Percentiles rank a stretch among this genome's conserved stretches.
These are phyloP conservation scores for Tylopilus plumbeoviolaceoides DNA, from an alignment of 768 basidiomycete species.

Conservation along the genomic window DNA sequence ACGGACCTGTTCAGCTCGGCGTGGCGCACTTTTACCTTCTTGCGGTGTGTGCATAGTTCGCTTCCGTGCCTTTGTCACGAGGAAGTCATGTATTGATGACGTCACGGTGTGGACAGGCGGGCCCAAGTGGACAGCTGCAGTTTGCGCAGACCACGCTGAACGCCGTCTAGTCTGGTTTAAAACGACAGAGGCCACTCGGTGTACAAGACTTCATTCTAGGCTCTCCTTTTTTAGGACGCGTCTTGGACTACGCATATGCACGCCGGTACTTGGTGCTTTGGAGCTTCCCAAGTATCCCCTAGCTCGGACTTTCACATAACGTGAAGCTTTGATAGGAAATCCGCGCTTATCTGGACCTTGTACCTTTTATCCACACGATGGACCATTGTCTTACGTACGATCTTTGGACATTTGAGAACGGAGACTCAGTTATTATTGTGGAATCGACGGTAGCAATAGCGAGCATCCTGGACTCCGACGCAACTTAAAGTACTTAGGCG, in stretches of 20 bases:
- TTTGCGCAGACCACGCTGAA: not conserved
- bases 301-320: not conserved
- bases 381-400: not conserved
- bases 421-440: too few species aligned
- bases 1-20: not conserved
- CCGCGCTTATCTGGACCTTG: not conserved
- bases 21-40: constrained; percentile 5
- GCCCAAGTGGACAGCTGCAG: not conserved
- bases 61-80: not conserved
- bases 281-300: too few species aligned
- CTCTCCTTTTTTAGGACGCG: not conserved
- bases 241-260: not conserved
- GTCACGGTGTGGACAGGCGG: not conserved
- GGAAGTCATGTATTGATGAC: not conserved
- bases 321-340: not conserved
- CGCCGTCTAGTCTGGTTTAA: not conserved
- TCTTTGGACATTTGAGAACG: too few species aligned
- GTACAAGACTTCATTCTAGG: not conserved
- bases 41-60: constrained; percentile 1
- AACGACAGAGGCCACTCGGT: not conserved
- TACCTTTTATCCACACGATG: not conserved
- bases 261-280: not conserved
- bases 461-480: too few species aligned
- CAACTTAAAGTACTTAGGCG: too few species aligned
- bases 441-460: too few species aligned